Evolutionary conservation across 805 yeast genomes (phyloP).

Genomic region (Teunomyces funiuensis): DNA sequence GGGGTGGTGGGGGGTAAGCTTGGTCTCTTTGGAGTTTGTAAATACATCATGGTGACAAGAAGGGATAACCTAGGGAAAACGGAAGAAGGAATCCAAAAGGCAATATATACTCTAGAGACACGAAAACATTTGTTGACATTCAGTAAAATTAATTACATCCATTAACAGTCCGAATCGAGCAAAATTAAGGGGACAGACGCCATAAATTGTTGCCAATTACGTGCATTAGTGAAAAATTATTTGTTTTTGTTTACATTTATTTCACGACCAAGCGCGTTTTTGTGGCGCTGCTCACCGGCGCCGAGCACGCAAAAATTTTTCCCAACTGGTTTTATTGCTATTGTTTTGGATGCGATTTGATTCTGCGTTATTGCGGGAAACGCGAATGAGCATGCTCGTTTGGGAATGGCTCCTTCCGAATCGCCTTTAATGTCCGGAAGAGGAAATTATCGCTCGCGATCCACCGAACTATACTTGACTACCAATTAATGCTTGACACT

Average conservation of each 20-base stretch:
- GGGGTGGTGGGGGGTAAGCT: slow-evolving; percentile 25
- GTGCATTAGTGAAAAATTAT: slow-evolving; percentile 3
- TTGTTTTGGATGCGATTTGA: background rate
- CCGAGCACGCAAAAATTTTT: background rate
- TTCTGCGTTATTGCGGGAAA: background rate
- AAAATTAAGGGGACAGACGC: slow-evolving; percentile 6
- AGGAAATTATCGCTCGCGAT: too few species aligned
- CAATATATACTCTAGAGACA: slow-evolving; percentile 1
- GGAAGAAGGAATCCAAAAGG: background rate
- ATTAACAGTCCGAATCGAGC: slow-evolving; percentile 5
- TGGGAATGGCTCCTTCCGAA: slow-evolving; percentile 4
- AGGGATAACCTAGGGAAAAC: too few species aligned
- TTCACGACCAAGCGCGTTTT: slow-evolving; percentile 2
- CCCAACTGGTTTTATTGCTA: slow-evolving; percentile 2
- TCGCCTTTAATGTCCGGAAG: too few species aligned
- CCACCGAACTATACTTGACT: background rate
- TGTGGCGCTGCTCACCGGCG: slow-evolving; percentile 1
- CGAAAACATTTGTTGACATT: slow-evolving; percentile 3
- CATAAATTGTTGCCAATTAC: slow-evolving; percentile 4
- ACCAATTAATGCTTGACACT: too few species aligned
- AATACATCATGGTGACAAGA: slow-evolving; percentile 17
- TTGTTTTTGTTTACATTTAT: slow-evolving; percentile 4
- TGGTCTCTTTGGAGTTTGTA: slow-evolving; percentile 38
- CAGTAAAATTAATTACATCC: slow-evolving; percentile 1
- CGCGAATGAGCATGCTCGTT: slow-evolving; percentile 1